phyloP scores from a whole-genome alignment of 1,139 yeast species.

The Meyerozyma carpophila region DNA sequence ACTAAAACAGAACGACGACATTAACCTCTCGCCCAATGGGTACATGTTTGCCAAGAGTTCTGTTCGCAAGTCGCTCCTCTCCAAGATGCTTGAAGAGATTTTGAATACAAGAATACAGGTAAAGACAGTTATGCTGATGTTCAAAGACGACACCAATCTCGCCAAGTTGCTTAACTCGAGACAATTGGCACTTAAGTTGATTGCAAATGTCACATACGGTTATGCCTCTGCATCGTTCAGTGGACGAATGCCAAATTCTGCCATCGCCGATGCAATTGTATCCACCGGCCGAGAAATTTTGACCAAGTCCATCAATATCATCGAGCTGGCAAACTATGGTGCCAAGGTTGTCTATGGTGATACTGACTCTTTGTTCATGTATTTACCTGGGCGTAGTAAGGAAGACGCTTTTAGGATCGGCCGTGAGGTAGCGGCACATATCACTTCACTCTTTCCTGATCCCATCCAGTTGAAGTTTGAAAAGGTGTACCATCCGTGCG shows the following conservation, averaged over 20 bases:
- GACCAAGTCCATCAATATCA: constrained; percentile 61
- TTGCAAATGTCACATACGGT: constrained; percentile 95
- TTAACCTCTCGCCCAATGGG: constrained; percentile 83
- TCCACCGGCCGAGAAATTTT: constrained; percentile 85
- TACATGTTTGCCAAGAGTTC: constrained; percentile 63
- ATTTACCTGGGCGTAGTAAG: constrained; percentile 75
- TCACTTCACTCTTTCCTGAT: constrained; percentile 68
- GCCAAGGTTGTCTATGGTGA: constrained; percentile 96
- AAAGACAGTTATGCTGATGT: constrained; percentile 62
- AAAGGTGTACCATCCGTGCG: constrained; percentile 85
- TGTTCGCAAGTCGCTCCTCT: constrained; percentile 66
- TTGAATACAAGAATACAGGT: constrained; percentile 75
- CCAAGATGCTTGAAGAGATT: constrained; percentile 81
- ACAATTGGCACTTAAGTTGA: constrained; percentile 80
- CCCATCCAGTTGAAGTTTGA: constrained; percentile 86
- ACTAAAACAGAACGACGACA: constrained; percentile 42
- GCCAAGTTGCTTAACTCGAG: constrained; percentile 63
- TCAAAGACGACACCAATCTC: constrained; percentile 40
- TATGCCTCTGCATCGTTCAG: constrained; percentile 92
- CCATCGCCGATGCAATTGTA: constrained; percentile 91
- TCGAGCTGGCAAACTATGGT: constrained; percentile 63
- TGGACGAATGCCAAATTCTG: constrained; percentile 96
- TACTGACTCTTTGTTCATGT: constrained; percentile 88
- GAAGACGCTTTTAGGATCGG: constrained; percentile 79
- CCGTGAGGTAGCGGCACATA: constrained; percentile 53